Conservation (phyloP, 2,329 filamentous ascomycete genomes). For the Pseudogymnoascus sp. region DNA sequence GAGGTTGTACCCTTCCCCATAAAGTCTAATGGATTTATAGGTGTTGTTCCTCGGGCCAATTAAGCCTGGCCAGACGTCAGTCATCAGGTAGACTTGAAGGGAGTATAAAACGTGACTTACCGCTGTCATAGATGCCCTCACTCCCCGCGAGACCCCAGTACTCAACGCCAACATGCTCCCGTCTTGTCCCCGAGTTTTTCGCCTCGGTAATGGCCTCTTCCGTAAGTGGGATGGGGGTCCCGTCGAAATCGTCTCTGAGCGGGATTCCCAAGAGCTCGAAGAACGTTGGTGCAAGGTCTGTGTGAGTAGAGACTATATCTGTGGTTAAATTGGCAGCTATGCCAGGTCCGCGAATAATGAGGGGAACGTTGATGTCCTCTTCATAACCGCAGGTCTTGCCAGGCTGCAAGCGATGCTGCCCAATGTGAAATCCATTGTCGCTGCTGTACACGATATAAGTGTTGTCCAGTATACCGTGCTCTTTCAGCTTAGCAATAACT, state of each 20-base stretch:
- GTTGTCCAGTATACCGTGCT: conserved; percentile 31
- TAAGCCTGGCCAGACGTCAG: neutral
- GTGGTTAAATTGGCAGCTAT: conserved; percentile 33
- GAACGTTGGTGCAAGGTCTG: conserved; percentile 43
- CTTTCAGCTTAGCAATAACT: conserved; percentile 36
- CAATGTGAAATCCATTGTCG: conserved; percentile 45
- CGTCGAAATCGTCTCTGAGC: conserved; percentile 39
- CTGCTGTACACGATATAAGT: conserved; percentile 55
- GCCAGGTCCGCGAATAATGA: conserved; percentile 52
- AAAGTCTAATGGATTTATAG: conserved; percentile 40
- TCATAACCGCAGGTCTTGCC: conserved; percentile 45
- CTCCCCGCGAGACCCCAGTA: conserved; percentile 32
- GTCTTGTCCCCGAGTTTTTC: conserved; percentile 18
- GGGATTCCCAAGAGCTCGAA: conserved; percentile 31
- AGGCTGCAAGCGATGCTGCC: conserved; percentile 41
- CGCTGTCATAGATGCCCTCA: conserved; percentile 22
- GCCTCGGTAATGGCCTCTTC: conserved; percentile 15
- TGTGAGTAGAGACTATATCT: conserved; percentile 45
- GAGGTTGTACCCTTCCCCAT: conserved; percentile 45
- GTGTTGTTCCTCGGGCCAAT: conserved; percentile 35
- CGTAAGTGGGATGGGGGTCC: conserved; percentile 34
- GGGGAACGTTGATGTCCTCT: conserved; percentile 43
- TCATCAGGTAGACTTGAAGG: neutral
- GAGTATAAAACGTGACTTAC: neutral
- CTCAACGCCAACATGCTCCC: conserved; percentile 42